These are phyloP conservation scores for Termitomyces sp. DNA, from an alignment of 1,284 basidiomycete species.

Conservation along the genomic window DNA sequence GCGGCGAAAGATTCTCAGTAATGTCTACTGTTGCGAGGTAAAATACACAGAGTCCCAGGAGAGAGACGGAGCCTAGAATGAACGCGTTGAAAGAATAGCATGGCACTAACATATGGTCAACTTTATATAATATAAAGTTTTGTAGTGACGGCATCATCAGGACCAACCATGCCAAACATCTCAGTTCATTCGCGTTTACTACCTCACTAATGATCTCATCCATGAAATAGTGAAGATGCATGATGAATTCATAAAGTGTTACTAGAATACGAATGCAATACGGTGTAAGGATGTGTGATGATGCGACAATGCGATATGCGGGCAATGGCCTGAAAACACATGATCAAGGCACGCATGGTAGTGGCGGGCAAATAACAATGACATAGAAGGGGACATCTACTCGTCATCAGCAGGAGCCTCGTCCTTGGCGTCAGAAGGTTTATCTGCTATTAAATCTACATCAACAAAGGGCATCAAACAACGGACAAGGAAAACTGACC, in stretches of 20 bases:
- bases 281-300: constrained; percentile 12
- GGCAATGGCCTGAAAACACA: constrained; percentile 11
- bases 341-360: constrained; percentile 11
- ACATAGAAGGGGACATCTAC: constrained; percentile 30
- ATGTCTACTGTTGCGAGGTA: constrained; percentile 38
- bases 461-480: neutral
- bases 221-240: neutral
- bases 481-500: constrained; percentile 41
- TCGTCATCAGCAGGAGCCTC: constrained; percentile 56
- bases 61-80: constrained; percentile 11
- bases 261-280: constrained; percentile 13
- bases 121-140: neutral
- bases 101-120: constrained; percentile 2
- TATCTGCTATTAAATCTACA: constrained; percentile 42
- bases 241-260: constrained; percentile 13
- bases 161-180: neutral
- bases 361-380: constrained; percentile 12
- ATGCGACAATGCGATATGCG: constrained; percentile 14
- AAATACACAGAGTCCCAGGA: constrained; percentile 20
- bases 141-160: neutral
- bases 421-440: constrained; percentile 63
- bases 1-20: constrained; percentile 52
- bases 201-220: neutral
- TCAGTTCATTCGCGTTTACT: neutral
- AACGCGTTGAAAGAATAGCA: constrained; percentile 10